Evolutionary conservation across 1,284 basidiomycete genomes (phyloP).

Genomic region (Cutaneotrichosporon mucoides): DNA sequence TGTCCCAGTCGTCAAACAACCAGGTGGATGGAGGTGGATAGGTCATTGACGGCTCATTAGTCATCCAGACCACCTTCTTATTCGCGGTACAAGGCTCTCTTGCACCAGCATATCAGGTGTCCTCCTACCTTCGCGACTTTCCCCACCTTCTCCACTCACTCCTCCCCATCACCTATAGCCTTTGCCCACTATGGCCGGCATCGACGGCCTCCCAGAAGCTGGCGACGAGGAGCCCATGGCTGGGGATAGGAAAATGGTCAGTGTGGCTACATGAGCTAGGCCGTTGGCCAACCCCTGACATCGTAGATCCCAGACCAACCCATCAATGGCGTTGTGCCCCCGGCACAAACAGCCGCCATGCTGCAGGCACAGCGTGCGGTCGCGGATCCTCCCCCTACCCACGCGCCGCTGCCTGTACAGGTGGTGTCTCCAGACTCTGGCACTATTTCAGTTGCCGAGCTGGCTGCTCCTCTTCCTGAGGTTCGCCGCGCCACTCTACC

Average conservation of each 20-base stretch:
- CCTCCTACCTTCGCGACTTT: no score
- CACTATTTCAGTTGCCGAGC: slow-evolving; percentile 14
- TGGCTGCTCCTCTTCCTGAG: slow-evolving; percentile 8
- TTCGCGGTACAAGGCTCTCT: background rate
- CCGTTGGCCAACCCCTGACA: no score
- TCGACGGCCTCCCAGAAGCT: slow-evolving; percentile 18
- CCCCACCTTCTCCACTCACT: no score
- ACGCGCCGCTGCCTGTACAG: background rate
- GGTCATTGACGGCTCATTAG: no score
- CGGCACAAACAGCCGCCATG: slow-evolving; percentile 2
- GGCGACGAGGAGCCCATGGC: slow-evolving; percentile 27
- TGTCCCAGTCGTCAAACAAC: no score
- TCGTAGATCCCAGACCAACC: no score
- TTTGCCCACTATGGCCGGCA: background rate
- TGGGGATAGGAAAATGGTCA: slow-evolving; percentile 22
- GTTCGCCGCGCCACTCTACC: background rate
- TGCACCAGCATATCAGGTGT: no score
- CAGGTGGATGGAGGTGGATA: no score
- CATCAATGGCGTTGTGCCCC: no score
- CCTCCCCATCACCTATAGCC: no score
- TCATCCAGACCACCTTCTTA: no score
- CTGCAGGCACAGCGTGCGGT: slow-evolving; percentile 14
- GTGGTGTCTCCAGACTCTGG: slow-evolving; percentile 1
- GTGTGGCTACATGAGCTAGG: background rate
- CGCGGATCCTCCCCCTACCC: slow-evolving; percentile 5